phyloP scores from a whole-genome alignment of 2,329 filamentous ascomycete species.

The Pseudogymnoascus sp. region DNA sequence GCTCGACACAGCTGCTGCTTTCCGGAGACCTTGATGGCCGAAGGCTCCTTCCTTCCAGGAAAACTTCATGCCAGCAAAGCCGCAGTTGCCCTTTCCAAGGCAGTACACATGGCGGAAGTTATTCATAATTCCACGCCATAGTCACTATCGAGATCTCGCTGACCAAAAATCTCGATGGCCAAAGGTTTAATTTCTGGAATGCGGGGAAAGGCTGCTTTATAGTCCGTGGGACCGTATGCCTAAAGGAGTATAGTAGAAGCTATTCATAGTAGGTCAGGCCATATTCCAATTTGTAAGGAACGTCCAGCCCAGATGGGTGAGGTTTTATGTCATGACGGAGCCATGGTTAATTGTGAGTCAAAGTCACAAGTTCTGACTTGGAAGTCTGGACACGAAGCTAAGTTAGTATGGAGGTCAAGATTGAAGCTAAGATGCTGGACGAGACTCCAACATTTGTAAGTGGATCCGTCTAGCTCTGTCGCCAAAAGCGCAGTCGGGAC shows the following conservation, averaged over 20 bases:
- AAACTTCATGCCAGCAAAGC: background rate
- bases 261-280: background rate
- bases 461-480: background rate
- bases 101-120: background rate
- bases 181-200: background rate
- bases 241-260: background rate
- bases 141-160: background rate
- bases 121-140: background rate
- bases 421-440: background rate
- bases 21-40: background rate
- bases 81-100: background rate
- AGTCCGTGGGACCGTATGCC: background rate
- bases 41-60: background rate
- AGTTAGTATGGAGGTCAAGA: background rate
- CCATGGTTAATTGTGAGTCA: background rate
- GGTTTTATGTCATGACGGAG: background rate
- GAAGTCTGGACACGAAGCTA: background rate
- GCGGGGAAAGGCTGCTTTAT: background rate
- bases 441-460: background rate
- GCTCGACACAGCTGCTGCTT: background rate
- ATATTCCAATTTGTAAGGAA: background rate
- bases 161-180: no score
- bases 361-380: background rate
- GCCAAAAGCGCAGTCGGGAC: background rate
- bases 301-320: background rate